Evolutionary conservation across 208 protist genomes (phyloP).

Genomic region (Trypanosomatidae sp.): DNA sequence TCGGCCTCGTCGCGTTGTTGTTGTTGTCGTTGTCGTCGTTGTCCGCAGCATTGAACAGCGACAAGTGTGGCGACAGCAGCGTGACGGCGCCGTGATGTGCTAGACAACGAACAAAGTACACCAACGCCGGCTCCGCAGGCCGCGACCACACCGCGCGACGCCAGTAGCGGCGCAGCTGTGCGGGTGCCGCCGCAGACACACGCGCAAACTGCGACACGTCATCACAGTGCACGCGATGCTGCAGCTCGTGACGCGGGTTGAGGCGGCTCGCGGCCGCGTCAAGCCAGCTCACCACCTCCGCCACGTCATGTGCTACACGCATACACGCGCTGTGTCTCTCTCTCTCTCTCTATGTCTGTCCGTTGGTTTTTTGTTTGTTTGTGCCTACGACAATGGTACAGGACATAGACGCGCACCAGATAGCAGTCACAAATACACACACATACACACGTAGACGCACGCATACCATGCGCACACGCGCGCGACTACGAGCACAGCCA

Average conservation of each 20-base stretch:
- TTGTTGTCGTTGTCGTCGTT: too few species aligned
- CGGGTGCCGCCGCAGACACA: slow-evolving; percentile 16
- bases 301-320: not conserved
- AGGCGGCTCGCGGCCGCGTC: slow-evolving; percentile 8
- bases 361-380: too few species aligned
- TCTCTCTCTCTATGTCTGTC: slow-evolving; percentile 1
- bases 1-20: too few species aligned
- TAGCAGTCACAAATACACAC: too few species aligned
- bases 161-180: slow-evolving; percentile 30
- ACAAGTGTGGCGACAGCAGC: not conserved
- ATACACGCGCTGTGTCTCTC: not conserved
- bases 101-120: slow-evolving; percentile 60
- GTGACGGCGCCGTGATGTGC: slow-evolving; percentile 13
- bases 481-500: too few species aligned
- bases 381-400: too few species aligned
- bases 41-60: too few species aligned
- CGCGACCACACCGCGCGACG: slow-evolving; percentile 27
- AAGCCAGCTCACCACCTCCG: slow-evolving; percentile 11
- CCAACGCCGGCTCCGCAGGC: slow-evolving; percentile 32
- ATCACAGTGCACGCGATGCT: slow-evolving; percentile 6
- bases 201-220: slow-evolving; percentile 17
- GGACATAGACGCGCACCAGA: too few species aligned
- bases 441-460: too few species aligned
- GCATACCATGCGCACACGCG: too few species aligned
- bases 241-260: slow-evolving; percentile 9